These are phyloP conservation scores for Bipolaris zeicola DNA, from an alignment of 2,329 filamentous ascomycete genomes.

Conservation along the genomic window DNA sequence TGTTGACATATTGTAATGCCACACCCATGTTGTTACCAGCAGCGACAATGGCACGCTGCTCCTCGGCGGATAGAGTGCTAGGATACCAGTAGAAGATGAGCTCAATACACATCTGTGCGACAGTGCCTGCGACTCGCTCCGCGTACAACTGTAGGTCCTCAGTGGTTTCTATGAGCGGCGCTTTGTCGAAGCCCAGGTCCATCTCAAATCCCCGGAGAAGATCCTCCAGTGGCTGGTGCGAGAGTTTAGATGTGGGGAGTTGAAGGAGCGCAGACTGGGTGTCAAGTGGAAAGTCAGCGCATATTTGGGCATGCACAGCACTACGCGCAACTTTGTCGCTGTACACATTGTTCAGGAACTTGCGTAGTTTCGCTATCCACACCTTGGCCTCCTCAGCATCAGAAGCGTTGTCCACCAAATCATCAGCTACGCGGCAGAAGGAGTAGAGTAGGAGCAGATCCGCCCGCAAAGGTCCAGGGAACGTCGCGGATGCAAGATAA, in stretches of 20 bases:
- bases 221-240: constrained; percentile 64
- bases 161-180: constrained; percentile 62
- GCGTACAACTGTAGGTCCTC: constrained; percentile 67
- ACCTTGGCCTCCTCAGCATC: constrained; percentile 58
- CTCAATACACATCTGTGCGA: constrained; percentile 70
- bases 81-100: constrained; percentile 66
- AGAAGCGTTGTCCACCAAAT: constrained; percentile 70
- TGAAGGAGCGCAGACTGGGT: constrained; percentile 63
- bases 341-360: constrained; percentile 63
- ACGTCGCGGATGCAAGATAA: constrained; percentile 72
- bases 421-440: constrained; percentile 75
- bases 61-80: constrained; percentile 36
- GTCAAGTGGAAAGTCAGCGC: constrained; percentile 58
- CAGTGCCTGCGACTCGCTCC: constrained; percentile 72
- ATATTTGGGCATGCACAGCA: constrained; percentile 44
- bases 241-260: constrained; percentile 63
- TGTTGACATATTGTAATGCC: constrained; percentile 78
- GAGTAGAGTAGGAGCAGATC: constrained; percentile 74
- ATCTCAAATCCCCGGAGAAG: constrained; percentile 72
- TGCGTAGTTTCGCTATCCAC: constrained; percentile 65
- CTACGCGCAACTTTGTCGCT: constrained; percentile 19
- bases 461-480: constrained; percentile 69
- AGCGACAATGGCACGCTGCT: constrained; percentile 55
- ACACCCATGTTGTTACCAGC: constrained; percentile 71
- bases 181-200: constrained; percentile 62